These are phyloP conservation scores for Hemileccinum impolitum DNA, from an alignment of 768 basidiomycete species.

Conservation along the genomic window DNA sequence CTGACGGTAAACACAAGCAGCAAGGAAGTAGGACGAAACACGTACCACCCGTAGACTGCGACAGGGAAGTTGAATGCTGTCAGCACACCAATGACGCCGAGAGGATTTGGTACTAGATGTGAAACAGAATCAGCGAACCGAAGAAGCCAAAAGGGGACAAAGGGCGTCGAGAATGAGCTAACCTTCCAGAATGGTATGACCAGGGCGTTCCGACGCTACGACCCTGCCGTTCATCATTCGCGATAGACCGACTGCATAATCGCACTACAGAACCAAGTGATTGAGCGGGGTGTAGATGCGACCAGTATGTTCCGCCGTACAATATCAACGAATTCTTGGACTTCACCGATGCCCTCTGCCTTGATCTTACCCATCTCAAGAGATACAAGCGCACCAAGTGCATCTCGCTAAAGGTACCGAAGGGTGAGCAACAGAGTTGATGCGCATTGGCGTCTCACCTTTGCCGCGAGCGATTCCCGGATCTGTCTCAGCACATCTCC, in stretches of 20 bases:
- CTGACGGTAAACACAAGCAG: slow-evolving; percentile 4
- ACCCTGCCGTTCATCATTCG: slow-evolving; percentile 93
- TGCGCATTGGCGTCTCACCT: slow-evolving; percentile 43
- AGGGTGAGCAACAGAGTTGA: slow-evolving; percentile 9
- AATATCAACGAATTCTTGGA: slow-evolving; percentile 93
- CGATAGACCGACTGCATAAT: slow-evolving; percentile 90
- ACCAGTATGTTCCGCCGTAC: slow-evolving; percentile 44
- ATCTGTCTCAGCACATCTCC: slow-evolving; percentile 90
- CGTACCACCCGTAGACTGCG: slow-evolving; percentile 87
- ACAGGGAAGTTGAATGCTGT: slow-evolving; percentile 97
- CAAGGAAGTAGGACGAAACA: slow-evolving; percentile 1
- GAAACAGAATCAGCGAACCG: slow-evolving; percentile 13
- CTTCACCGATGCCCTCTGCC: slow-evolving; percentile 89
- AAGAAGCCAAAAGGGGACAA: neutral
- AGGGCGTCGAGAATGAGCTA: neutral
- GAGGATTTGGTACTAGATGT: slow-evolving; percentile 79
- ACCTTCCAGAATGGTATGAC: slow-evolving; percentile 91
- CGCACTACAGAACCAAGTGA: slow-evolving; percentile 54
- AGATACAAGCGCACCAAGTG: slow-evolving; percentile 77
- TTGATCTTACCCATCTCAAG: slow-evolving; percentile 91
- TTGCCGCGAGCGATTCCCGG: slow-evolving; percentile 71
- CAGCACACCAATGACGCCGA: slow-evolving; percentile 70
- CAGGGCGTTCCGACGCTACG: slow-evolving; percentile 84
- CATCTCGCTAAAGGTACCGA: slow-evolving; percentile 52
- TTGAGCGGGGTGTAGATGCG: slow-evolving; percentile 3